phyloP scores from a whole-genome alignment of 257 asterid species.

The Nemophila menziesii region DNA sequence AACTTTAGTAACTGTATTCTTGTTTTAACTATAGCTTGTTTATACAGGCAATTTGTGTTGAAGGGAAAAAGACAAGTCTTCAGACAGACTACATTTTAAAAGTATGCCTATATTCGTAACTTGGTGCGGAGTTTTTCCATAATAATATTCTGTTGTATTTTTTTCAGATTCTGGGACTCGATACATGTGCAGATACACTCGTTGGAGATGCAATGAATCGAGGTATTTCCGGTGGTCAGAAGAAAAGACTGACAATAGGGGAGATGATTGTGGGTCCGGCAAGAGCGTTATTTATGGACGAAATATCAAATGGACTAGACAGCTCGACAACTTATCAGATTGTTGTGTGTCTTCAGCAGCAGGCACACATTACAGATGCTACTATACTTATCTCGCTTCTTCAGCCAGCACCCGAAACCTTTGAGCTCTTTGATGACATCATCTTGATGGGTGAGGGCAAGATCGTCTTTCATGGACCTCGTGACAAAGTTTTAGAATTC shows the following conservation, averaged over 20 bases:
- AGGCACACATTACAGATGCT: constrained; percentile 11
- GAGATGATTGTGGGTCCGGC: constrained; percentile 19
- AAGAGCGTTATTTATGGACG: constrained; percentile 14
- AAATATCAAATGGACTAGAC: constrained; percentile 18
- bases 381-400: constrained; percentile 15
- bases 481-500: constrained; percentile 9
- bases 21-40: no score
- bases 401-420: constrained; percentile 21
- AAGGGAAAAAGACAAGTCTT: constrained; percentile 5
- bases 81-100: constrained; percentile 18
- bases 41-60: constrained; percentile 1
- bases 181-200: constrained; percentile 60
- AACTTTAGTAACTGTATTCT: no score
- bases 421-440: constrained; percentile 19
- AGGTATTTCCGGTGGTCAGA: constrained; percentile 81
- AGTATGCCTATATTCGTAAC: neutral
- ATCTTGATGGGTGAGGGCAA: constrained; percentile 13
- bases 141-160: neutral
- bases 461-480: constrained; percentile 14
- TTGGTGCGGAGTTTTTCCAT: neutral
- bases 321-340: constrained; percentile 14
- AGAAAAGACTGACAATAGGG: constrained; percentile 68
- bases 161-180: constrained; percentile 60
- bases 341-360: constrained; percentile 14
- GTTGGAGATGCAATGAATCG: constrained; percentile 67